Evolutionary conservation across 306 rosid genomes (phyloP), one percentile per base, ranked within the genome.

Genomic region (Dryas octopetala): DNA sequence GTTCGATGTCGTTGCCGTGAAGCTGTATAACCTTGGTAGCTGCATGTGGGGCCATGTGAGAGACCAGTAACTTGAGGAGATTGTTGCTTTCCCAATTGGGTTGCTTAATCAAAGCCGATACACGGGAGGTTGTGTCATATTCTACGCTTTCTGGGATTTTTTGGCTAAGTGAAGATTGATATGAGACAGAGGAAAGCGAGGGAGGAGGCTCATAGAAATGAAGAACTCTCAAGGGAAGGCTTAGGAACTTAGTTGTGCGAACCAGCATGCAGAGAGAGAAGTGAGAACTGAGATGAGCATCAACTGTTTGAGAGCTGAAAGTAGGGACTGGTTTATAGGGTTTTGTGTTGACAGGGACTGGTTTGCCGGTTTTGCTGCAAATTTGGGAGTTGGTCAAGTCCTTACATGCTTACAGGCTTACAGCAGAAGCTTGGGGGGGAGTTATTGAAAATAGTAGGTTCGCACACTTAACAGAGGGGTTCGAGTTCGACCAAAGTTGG

Each of bases 251-350:
- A 3, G 28, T 13, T 61, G 17, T 32, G 66, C 46, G 66, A 32
- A 32, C 44, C 87, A 90, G 66, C 86, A 88, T 62, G 84, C 93
- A 10, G 85, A 79, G 76, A 77, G 80, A 10, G 92, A 54, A 4
- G 13, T 5, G 64, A 60, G 64, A 15, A 1, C 16, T 3, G 64
- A 60, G 64, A 61, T 61, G 66, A 61, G 6, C 13, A 32, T 12
- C 16, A 58, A 58, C 38, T 23, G 1, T 23, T 1, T 58, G 64
- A 13, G 19, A 11, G 19, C 40, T 59, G 64, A 59, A 26, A 59
- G 9, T 2, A 28, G 32, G 19, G 17, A 44, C 9, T 61, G 63
- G 28, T 61, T 61, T 61, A 44, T 45, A 32, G 66, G 66, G 19
- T 2, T 23, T 23, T 32, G 46, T 12, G 6, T 10, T 13, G 38